Conservation (phyloP, 805 yeast genomes). For the Zygoascus flipseniorum region DNA sequence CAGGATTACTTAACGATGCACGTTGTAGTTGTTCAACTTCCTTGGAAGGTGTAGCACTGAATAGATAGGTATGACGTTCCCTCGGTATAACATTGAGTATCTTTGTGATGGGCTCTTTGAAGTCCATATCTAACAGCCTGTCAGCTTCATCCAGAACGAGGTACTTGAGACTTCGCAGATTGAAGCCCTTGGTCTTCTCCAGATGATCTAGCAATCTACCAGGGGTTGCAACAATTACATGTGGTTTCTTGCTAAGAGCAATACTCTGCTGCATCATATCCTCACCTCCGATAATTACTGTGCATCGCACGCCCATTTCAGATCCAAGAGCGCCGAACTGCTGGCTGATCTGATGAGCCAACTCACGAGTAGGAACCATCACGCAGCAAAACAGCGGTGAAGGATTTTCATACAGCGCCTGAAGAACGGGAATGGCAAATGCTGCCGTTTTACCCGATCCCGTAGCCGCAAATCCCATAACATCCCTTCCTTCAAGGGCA, state of each 20-base stretch:
- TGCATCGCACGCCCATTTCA: conserved; percentile 83
- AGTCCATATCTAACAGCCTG: conserved; percentile 89
- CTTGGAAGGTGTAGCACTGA: conserved; percentile 95
- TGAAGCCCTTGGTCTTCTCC: conserved; percentile 86
- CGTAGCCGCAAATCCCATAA: conserved; percentile 93
- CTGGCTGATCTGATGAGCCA: conserved; percentile 62
- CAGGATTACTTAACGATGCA: conserved; percentile 84
- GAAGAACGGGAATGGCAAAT: conserved; percentile 90
- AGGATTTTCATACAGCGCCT: conserved; percentile 83
- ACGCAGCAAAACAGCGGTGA: conserved; percentile 84
- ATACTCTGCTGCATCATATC: conserved; percentile 97
- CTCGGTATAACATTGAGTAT: conserved; percentile 77
- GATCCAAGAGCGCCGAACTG: conserved; percentile 92
- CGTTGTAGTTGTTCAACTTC: conserved; percentile 92
- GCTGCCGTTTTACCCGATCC: conserved; percentile 99
- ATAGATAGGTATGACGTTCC: conserved; percentile 69
- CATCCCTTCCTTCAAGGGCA: conserved; percentile 83
- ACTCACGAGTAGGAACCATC: conserved; percentile 61
- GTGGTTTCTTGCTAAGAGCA: conserved; percentile 90
- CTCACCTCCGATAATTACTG: conserved; percentile 95
- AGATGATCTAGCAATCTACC: conserved; percentile 82
- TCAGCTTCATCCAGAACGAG: conserved; percentile 97
- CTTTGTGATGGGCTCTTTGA: conserved; percentile 88
- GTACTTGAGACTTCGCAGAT: conserved; percentile 65
- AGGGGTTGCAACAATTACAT: conserved; percentile 91